Evolutionary conservation across 768 basidiomycete species (phyloP).

Genomic region (Auriscalpium microsporum): DNA sequence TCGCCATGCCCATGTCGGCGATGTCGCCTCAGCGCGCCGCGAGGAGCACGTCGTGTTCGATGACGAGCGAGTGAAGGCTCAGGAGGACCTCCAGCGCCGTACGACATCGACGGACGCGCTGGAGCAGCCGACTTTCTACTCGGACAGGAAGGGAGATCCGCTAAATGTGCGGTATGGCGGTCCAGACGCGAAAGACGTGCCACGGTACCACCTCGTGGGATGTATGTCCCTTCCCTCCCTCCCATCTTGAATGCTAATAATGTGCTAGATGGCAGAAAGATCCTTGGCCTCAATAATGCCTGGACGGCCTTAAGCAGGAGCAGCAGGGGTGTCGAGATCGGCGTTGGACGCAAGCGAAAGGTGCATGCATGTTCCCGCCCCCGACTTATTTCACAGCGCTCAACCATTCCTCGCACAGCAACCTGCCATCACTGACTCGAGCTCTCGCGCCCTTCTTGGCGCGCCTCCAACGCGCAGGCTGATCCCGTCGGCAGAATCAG

Average conservation of each 20-base stretch:
- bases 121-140: slow-evolving; percentile 39
- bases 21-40: too few relatives aligned
- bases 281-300: slow-evolving; percentile 8
- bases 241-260: slow-evolving; percentile 5
- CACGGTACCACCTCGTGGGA: slow-evolving; percentile 12
- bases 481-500: slow-evolving; percentile 24
- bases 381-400: slow-evolving; percentile 1
- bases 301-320: slow-evolving; percentile 9
- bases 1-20: too few relatives aligned
- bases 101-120: slow-evolving; percentile 18
- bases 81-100: slow-evolving; percentile 26
- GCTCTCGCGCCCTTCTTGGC: slow-evolving; percentile 44
- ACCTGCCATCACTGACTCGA: slow-evolving; percentile 50
- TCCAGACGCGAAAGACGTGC: slow-evolving; percentile 9
- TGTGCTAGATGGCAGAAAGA: slow-evolving; percentile 12
- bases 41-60: slow-evolving; percentile 6
- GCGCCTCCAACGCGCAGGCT: slow-evolving; percentile 44
- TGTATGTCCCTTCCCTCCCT: slow-evolving; percentile 1
- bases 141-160: slow-evolving; percentile 31
- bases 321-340: slow-evolving; percentile 8
- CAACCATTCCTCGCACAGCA: slow-evolving; percentile 1
- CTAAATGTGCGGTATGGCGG: slow-evolving; percentile 14
- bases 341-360: slow-evolving; percentile 7
- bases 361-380: slow-evolving; percentile 22
- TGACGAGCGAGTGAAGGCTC: slow-evolving; percentile 26